phyloP scores from a whole-genome alignment of 1,284 basidiomycete species.

The Xerocomus nothofagi region DNA sequence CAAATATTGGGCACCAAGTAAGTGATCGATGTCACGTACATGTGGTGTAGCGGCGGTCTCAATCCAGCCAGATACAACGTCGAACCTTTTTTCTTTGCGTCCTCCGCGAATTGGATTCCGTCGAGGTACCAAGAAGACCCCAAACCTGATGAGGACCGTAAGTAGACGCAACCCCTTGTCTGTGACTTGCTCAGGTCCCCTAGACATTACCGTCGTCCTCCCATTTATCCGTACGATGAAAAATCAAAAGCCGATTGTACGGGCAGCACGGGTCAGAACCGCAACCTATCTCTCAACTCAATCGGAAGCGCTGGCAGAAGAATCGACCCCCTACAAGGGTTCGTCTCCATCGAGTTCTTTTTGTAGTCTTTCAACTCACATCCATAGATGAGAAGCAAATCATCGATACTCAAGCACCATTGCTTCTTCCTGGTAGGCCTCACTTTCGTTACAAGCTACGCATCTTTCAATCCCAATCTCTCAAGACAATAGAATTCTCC shows the following conservation, averaged over 20 bases:
- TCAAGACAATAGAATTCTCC: constrained; percentile 28
- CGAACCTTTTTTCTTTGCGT: constrained; percentile 61
- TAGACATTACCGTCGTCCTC: constrained; percentile 50
- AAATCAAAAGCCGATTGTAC: constrained; percentile 19
- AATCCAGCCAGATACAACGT: constrained; percentile 32
- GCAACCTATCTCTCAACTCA: background rate
- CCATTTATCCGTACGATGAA: constrained; percentile 46
- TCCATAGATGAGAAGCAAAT: constrained; percentile 31
- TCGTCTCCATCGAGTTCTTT: background rate
- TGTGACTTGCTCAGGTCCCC: constrained; percentile 1
- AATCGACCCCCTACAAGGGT: constrained; percentile 18
- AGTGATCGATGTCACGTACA: constrained; percentile 3
- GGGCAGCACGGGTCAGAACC: constrained; percentile 10
- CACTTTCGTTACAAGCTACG: no score
- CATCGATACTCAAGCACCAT: constrained; percentile 53
- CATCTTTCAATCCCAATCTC: background rate
- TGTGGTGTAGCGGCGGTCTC: background rate
- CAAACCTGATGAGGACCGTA: constrained; percentile 44
- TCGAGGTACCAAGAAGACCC: constrained; percentile 52
- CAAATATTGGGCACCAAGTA: constrained; percentile 54
- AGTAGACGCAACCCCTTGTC: constrained; percentile 19
- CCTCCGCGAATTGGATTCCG: constrained; percentile 56
- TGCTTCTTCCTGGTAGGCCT: constrained; percentile 36
- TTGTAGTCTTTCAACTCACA: background rate
- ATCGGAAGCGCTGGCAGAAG: background rate